phyloP scores from a whole-genome alignment of 495 filamentous ascomycete species.

The Daldinia loculata region DNA sequence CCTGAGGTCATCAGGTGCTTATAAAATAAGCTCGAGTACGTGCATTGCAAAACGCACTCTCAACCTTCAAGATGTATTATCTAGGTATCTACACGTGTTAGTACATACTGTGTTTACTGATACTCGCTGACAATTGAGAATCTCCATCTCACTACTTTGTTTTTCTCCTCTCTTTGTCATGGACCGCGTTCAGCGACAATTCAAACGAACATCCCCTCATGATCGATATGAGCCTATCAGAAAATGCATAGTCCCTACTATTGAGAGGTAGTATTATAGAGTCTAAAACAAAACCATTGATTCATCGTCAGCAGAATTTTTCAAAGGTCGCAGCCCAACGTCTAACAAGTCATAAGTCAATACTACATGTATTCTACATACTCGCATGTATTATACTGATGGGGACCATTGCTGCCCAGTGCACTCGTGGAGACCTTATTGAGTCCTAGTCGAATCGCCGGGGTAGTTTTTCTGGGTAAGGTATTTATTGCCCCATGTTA shows the following conservation, averaged over 20 bases:
- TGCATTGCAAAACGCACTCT: too few species aligned
- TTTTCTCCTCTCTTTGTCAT: neutral
- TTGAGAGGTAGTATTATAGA: neutral
- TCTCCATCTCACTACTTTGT: neutral
- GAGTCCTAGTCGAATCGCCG: constrained; percentile 25
- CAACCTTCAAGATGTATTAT: neutral
- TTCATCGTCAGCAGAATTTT: constrained; percentile 18
- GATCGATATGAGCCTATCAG: neutral
- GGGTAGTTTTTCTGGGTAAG: constrained; percentile 30
- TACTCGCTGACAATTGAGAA: neutral
- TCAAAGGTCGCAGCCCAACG: constrained; percentile 34
- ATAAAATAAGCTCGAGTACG: too few species aligned
- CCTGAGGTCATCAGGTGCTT: too few species aligned
- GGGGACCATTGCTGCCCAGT: constrained; percentile 38
- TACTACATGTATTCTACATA: constrained; percentile 17
- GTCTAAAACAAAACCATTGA: constrained; percentile 23
- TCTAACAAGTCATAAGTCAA: constrained; percentile 23
- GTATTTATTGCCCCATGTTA: constrained; percentile 22
- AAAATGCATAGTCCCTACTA: neutral
- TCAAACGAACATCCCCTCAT: neutral
- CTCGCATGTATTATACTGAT: constrained; percentile 15
- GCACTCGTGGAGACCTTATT: constrained; percentile 14
- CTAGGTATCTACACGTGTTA: too few species aligned
- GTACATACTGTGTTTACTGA: neutral
- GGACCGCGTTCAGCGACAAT: constrained; percentile 2